Base-by-base conservation (phyloP, 345 rosid species). In the Luvunga scandens region DNA sequence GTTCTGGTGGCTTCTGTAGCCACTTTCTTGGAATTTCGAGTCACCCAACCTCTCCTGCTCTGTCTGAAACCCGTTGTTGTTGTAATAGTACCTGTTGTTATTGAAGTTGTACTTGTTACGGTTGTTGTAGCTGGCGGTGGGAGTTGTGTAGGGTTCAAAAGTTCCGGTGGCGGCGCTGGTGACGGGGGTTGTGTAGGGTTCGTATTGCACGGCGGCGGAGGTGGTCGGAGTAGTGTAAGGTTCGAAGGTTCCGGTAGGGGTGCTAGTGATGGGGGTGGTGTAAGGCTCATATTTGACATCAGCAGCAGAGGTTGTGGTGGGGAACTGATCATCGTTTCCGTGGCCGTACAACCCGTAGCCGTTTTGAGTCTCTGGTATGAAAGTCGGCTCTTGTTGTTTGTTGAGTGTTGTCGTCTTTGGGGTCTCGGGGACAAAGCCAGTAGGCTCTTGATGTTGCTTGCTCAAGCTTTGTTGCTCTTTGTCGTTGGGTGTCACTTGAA, bases 341-440 rank as follows among this genome's bases (percentile, higher is more conserved):
- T 83, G 90, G 10, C 90, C 88, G 22, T 89, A 89, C 5, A 89
- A 84, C 27, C 94, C 94, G 6, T 88, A 90, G 28, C 86, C 89
- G 56, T 84, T 86, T 59, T 78, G 76, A 77, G 88, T 79, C 79
- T 90, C 83, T 2, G 81, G 76, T 65, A 61, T n/a, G 53, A 71
- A 75, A 3, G 34, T 53, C 2, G 81, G 85, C 19, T 85, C 84
- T 33, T 69, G 66, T n/a, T 80, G 80, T 71, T 78, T 79, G 9
- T 79, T 72, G 61, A 25, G 34, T n/a, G 57, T 53, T 5, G 62
- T 66, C n/a, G 9, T 48, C n/a, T 57, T 69, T 24, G 50, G 57
- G 50, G 24, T 79, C 42, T 72, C 71, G 5, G 78, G 71, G 2
- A 48, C 21, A 39, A 45, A 65, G 31, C 27, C 6, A 1, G 57